Percentiles rank a stretch among this genome's conserved stretches.
Conservation (phyloP, 371 early-diverging fungal species). For the Basidiobolus meristosporus region DNA sequence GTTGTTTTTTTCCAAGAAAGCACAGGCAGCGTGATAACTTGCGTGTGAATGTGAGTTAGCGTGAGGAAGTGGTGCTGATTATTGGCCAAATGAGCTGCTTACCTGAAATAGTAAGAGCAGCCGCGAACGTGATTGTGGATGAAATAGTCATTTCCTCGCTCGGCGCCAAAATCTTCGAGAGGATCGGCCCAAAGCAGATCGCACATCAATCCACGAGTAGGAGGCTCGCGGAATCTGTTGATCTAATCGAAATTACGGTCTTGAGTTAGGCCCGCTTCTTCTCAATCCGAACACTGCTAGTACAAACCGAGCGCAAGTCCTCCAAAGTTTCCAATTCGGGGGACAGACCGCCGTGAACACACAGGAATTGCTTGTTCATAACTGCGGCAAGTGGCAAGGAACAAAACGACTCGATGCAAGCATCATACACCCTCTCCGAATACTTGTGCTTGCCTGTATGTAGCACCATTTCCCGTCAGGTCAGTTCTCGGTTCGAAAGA, state of each 20-base stretch:
- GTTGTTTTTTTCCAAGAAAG: slow-evolving; percentile 85
- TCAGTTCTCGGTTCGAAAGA: neutral
- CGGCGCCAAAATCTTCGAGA: slow-evolving; percentile 84
- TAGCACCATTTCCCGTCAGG: slow-evolving; percentile 11
- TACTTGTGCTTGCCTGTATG: slow-evolving; percentile 75
- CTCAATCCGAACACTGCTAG: slow-evolving; percentile 1
- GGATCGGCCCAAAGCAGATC: slow-evolving; percentile 98
- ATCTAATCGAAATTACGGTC: slow-evolving; percentile 20
- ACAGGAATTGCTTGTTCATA: slow-evolving; percentile 91
- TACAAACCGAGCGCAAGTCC: slow-evolving; percentile 50
- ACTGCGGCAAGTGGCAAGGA: slow-evolving; percentile 89
- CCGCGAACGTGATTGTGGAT: slow-evolving; percentile 84
- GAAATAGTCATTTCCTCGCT: slow-evolving; percentile 59
- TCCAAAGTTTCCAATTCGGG: slow-evolving; percentile 80
- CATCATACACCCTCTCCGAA: slow-evolving; percentile 83
- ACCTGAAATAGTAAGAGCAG: slow-evolving; percentile 85
- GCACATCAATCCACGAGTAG: slow-evolving; percentile 88
- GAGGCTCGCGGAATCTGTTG: slow-evolving; percentile 89
- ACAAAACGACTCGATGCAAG: slow-evolving; percentile 83
- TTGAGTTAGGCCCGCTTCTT: neutral
- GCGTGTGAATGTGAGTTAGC: too few species aligned
- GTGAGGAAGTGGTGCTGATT: neutral
- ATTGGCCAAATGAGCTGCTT: slow-evolving; percentile 1
- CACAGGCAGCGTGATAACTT: slow-evolving; percentile 75
- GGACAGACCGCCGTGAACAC: slow-evolving; percentile 97